Percentiles rank a stretch among this genome's conserved stretches.
Conservation (phyloP, 306 rosid species). For the Coriaria nepalensis region DNA sequence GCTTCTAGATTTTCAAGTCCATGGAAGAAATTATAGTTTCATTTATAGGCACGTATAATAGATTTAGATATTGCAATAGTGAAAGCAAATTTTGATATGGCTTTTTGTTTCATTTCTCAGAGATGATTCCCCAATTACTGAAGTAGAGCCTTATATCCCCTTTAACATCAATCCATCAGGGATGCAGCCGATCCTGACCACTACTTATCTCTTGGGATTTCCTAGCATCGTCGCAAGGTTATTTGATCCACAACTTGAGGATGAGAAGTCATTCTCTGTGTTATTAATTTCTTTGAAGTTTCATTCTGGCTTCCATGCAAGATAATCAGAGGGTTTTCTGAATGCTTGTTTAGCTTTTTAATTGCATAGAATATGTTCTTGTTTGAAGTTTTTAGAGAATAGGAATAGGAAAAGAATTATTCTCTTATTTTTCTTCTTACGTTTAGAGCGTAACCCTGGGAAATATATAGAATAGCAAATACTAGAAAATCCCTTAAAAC, state of each 20-base stretch:
- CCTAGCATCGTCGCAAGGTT: conserved; percentile 84
- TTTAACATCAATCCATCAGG: conserved; percentile 94
- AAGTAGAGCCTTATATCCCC: conserved; percentile 97
- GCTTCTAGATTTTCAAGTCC: background rate
- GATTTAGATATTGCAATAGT: no score
- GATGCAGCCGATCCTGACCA: conserved; percentile 96
- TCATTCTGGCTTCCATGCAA: no score
- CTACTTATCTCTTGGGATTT: conserved; percentile 89
- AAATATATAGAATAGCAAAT: no score
- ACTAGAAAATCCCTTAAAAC: no score
- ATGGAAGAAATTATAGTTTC: conserved; percentile 6
- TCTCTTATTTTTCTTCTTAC: no score
- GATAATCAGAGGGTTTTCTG: no score
- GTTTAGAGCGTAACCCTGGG: no score
- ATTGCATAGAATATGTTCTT: no score
- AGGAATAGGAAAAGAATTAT: no score
- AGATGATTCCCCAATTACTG: conserved; percentile 86
- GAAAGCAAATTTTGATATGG: background rate
- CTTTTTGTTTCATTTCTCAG: conserved; percentile 32
- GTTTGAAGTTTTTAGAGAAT: no score
- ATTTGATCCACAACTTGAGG: background rate
- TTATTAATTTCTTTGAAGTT: conserved; percentile 1
- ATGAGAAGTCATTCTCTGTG: conserved; percentile 6
- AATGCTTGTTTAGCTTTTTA: no score
- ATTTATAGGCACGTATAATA: no score